phyloP scores from a whole-genome alignment of 805 yeast genomes.

The Saturnispora sanitii region DNA sequence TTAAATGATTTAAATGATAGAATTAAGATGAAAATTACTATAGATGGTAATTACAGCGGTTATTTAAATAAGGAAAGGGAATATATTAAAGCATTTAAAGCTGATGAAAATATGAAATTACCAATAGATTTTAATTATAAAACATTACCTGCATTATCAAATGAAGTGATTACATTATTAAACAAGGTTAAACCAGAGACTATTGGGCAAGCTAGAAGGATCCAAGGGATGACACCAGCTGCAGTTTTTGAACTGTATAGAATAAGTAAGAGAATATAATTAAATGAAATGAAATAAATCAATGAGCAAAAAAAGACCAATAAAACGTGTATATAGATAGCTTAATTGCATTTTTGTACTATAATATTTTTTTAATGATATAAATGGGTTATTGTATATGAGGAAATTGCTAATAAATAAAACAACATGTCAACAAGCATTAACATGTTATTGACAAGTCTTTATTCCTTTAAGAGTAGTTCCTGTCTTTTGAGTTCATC shows the following conservation, averaged over 20 bases:
- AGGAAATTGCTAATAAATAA: conserved; percentile 6
- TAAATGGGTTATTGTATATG: no score
- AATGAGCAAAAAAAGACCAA: background rate
- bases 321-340: conserved; percentile 1
- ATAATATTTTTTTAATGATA: background rate
- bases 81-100: conserved; percentile 64
- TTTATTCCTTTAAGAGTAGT: conserved; percentile 11
- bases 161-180: conserved; percentile 61
- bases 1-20: conserved; percentile 31
- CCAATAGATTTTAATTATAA: conserved; percentile 62
- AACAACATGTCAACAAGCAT: conserved; percentile 7
- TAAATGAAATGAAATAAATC: no score
- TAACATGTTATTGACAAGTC: no score
- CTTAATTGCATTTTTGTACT: background rate
- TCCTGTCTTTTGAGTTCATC: conserved; percentile 25
- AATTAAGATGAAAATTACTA: conserved; percentile 50
- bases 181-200: conserved; percentile 78
- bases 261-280: conserved; percentile 27
- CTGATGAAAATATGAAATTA: conserved; percentile 69
- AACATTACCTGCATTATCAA: conserved; percentile 52
- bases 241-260: conserved; percentile 73
- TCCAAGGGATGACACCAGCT: conserved; percentile 93
- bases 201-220: conserved; percentile 88
- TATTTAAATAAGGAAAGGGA: conserved; percentile 64
- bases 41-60: conserved; percentile 78